These are phyloP conservation scores for Cryptosporidium ubiquitum DNA, from an alignment of 169 alveolate species.

Conservation along the genomic window DNA sequence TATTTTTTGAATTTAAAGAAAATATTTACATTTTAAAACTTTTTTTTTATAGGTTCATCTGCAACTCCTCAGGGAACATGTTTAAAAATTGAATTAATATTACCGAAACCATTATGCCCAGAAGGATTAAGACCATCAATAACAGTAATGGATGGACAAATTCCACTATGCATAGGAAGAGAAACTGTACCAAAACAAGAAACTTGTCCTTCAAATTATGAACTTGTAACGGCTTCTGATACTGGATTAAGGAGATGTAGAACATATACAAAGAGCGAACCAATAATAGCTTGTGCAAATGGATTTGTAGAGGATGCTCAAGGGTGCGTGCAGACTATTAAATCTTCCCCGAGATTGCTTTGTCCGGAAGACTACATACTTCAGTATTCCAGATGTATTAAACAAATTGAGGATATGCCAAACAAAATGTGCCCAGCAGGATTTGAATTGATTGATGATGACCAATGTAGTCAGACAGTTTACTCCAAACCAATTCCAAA, in stretches of 20 bases:
- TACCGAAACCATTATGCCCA: constrained; percentile 62
- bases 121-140: constrained; percentile 46
- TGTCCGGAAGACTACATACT: constrained; percentile 69
- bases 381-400: constrained; percentile 70
- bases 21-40: neutral
- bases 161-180: constrained; percentile 66
- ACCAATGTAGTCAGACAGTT: constrained; percentile 64
- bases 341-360: constrained; percentile 42
- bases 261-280: constrained; percentile 69
- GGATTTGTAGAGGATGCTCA: constrained; percentile 64
- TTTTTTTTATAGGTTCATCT: constrained; percentile 17
- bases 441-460: constrained; percentile 62
- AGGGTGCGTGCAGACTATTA: constrained; percentile 51
- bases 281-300: constrained; percentile 64
- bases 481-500: constrained; percentile 65
- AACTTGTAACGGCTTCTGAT: constrained; percentile 66
- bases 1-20: neutral
- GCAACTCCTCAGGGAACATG: constrained; percentile 71
- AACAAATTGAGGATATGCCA: constrained; percentile 71
- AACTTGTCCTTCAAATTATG: constrained; percentile 67
- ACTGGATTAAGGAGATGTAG: constrained; percentile 70
- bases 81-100: constrained; percentile 42
- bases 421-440: constrained; percentile 72
- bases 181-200: constrained; percentile 70
- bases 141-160: constrained; percentile 57